Percentiles rank a stretch among this genome's conserved stretches.
phyloP scores from a whole-genome alignment of 495 filamentous ascomycete species.

The Tuber umbilicatum region DNA sequence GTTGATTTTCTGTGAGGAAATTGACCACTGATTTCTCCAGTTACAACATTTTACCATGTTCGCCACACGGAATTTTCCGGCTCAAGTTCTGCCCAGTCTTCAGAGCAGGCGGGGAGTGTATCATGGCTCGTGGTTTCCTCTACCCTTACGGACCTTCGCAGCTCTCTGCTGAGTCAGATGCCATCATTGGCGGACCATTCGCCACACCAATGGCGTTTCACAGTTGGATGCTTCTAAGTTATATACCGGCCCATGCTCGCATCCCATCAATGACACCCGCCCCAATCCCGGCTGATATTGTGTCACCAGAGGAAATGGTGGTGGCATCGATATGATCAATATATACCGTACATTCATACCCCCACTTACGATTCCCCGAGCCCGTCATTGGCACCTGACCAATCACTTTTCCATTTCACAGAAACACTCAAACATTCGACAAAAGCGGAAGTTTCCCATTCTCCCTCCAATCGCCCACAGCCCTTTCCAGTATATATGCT shows the following conservation, averaged over 20 bases:
- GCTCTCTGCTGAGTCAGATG: neutral
- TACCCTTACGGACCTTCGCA: neutral
- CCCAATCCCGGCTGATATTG: neutral
- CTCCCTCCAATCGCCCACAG: neutral
- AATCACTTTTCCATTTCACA: neutral
- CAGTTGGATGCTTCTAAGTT: neutral
- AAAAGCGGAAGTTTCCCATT: neutral
- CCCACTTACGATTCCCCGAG: neutral
- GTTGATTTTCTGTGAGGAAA: too few species aligned
- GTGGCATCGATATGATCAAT: neutral
- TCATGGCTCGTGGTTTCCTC: too few species aligned
- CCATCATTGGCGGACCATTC: neutral
- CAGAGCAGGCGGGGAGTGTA: too few species aligned
- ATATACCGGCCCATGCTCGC: neutral
- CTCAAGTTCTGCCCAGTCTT: too few species aligned
- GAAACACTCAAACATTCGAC: neutral
- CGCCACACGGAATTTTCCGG: too few species aligned
- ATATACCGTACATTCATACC: neutral
- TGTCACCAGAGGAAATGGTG: neutral
- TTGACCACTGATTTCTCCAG: too few species aligned
- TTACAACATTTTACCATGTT: too few species aligned
- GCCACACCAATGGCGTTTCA: too few species aligned
- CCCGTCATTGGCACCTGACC: neutral
- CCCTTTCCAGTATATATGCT: neutral
- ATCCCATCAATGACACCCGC: neutral